Base-by-base conservation (phyloP, 2,329 filamentous ascomycete species). In the Colletotrichum sp. region DNA sequence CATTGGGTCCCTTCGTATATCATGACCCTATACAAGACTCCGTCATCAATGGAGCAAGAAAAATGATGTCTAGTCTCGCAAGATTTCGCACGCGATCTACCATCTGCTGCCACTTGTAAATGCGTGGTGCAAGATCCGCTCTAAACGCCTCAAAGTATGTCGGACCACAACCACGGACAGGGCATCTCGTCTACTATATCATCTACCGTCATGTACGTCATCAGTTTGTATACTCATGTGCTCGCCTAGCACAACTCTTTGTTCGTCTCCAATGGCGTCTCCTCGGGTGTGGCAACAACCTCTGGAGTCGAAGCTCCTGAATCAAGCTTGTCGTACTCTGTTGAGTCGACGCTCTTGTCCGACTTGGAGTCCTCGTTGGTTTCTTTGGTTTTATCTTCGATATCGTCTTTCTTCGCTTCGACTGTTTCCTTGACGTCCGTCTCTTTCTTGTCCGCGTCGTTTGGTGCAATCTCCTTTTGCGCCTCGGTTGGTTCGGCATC, bases 191-290 rank as follows among this genome's bases (percentile, higher is more conserved):
- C 69, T 63, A 67, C 36, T 67, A 22, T 65, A 36, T 63, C 64
- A 19, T 76, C 34, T 73, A 59, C 27, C 44, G 5, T 69, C 70
- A 27, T 73, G 19, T 61, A 19, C 55, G 16, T 76, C 73, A 32
- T 65, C 32, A 65, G 13, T 69, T 9, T 52, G 44, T 16, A 52
- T 22, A 25, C 25, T 69, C 70, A 44, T 15, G 16, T 71, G 39
- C 61, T 13, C 19, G 25, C 62, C 72, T 76, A 78, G 57, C 69
- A 76, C 27, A 78, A 44, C 27, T 78, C 69, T 30, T 81, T 83
- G 29, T 82, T 79, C 49, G 78, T 77, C 62, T 84, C 83, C 8
- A 80, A 71, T 2, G 83, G 83, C 1, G 83, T 83, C 6, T 81
- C 78, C 15, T 80, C 79, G 7, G 83, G 83, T n/a, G 83, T 83